Evolutionary conservation across 805 yeast genomes (phyloP), one percentile per base, ranked within the genome.

Genomic region (Saturnispora besseyi): DNA sequence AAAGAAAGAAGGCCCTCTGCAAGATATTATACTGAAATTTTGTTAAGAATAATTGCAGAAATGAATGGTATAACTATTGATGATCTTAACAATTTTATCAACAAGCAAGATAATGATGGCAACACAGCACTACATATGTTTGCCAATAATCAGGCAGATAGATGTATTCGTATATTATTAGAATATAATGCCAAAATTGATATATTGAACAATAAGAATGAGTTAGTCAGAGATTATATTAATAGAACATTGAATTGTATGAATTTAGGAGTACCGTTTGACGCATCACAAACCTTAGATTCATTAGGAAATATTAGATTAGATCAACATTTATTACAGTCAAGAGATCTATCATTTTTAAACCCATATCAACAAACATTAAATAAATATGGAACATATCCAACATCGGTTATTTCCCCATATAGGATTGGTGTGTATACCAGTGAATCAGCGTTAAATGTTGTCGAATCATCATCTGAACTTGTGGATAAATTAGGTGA

Each of bases 1-100:
- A 72, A 75, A 50, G 76, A 84, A 15, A 79, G 87, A 55, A 73
- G 83, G 13, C 85, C 90, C 1, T 82, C 96, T 7, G 86, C 96
- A 9, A 70, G 85, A 34, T 90, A 90, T 64, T 91, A 93, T 64
- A 69, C 87, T 56, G 93, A 85, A 60, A 76, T 81, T 11, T 68
- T 90, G 38, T 72, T 91, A 55, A 82, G 84, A 28, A 88, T 85
- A 64, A 68, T 90, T 41, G 76, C 85, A 2, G 84, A 82, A 55
- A 59, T 59, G 24, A 71, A 73, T 28, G 81, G 79, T 48, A 22
- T 34, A 15, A 77, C 84, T 10, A 72, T 76, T 52, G 83, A 84
- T 54, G 70, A 84, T 53, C 68, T 84, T 36, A 76, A 76, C 34
- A 73, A 77, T 48, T 81, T 78, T 51, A 59, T 79, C 57, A 71